Base-by-base conservation (phyloP, 352 stramenopile genomes). In the Phytophthora ohioensis region DNA sequence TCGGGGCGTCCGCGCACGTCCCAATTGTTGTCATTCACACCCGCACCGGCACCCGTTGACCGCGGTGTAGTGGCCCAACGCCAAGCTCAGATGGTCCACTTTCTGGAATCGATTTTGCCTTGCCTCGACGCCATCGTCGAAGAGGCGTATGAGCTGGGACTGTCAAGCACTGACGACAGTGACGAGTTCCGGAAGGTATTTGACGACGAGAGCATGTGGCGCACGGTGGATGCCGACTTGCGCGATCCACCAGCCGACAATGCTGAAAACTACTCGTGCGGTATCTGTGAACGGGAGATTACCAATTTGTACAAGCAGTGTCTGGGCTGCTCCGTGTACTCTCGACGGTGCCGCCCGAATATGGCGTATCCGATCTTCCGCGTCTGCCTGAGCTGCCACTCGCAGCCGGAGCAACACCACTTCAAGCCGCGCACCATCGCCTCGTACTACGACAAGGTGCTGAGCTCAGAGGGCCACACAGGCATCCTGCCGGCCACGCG, bases 281-380 rank as follows among this genome's bases (percentile, higher is more conserved):
- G 80, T 17, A 85, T 94, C 54, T 93, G 85, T 66, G 71, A 73
- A 0, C 79, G 86, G 1, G 88, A 95, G 68, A 85, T 95, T n/a
- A 85, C 84, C 27, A 95, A 95, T 69, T 78, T 90, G 53, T 94
- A 93, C 77, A 94, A 95, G 71, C 86, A 94, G 64, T 95, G 88
- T 35, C 73, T 95, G 3, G 88, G 88, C 38, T 95, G 88, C 56
- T 80, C 84, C 1, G 76, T 92, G 17, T 91, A 92, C 65, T 76
- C 81, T 32, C 84, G 78, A 36, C 70, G 78, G 21, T 75, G 80
- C 46, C 76, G 79, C 9, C 81, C 81, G 11, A 92, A 93, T 76
- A 86, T 91, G 69, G 65, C 73, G 51, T 95, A 90, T 69, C 60
- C 66, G 12, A 65, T 87, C 13, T 92, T 92, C 67, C 85, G 85